Percentiles rank a stretch among this genome's conserved stretches.
phyloP scores from a whole-genome alignment of 1,284 basidiomycete species.

The Coniophora puteana region DNA sequence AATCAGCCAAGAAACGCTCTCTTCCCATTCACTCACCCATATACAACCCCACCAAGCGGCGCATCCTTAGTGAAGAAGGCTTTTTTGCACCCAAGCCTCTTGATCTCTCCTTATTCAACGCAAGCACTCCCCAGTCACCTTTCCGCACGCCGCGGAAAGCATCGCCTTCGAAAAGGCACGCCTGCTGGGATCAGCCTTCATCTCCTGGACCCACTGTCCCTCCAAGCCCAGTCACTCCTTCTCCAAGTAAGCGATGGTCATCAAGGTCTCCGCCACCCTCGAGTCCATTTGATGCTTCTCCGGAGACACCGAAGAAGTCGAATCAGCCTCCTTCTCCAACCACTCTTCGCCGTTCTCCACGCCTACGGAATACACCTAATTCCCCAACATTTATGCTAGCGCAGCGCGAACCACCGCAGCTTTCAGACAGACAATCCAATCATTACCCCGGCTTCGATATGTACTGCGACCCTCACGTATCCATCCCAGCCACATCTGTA shows the following conservation, averaged over 20 bases:
- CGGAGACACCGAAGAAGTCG: no score
- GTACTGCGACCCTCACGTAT: constrained; percentile 46
- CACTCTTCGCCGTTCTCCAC: constrained; percentile 16
- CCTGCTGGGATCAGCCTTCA: constrained; percentile 2
- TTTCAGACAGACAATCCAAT: constrained; percentile 50
- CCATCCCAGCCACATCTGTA: neutral
- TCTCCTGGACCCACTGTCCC: neutral
- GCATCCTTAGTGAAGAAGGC: constrained; percentile 58
- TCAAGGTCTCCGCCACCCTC: no score
- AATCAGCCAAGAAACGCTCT: constrained; percentile 44
- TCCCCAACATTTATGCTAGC: constrained; percentile 1
- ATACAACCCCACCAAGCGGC: constrained; percentile 64
- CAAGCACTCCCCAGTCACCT: no score
- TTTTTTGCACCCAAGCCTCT: constrained; percentile 33
- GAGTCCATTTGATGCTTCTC: no score
- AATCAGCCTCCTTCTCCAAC: constrained; percentile 1
- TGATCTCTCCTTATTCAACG: neutral
- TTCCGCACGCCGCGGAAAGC: no score
- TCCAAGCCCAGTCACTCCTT: no score
- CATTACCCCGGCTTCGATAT: constrained; percentile 75
- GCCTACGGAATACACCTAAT: constrained; percentile 22
- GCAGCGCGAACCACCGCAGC: constrained; percentile 39
- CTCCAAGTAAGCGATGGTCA: no score
- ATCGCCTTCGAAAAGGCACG: no score
- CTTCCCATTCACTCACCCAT: constrained; percentile 48